These are phyloP conservation scores for Diaporthe citri DNA, from an alignment of 2,329 filamentous ascomycete genomes.

Conservation along the genomic window DNA sequence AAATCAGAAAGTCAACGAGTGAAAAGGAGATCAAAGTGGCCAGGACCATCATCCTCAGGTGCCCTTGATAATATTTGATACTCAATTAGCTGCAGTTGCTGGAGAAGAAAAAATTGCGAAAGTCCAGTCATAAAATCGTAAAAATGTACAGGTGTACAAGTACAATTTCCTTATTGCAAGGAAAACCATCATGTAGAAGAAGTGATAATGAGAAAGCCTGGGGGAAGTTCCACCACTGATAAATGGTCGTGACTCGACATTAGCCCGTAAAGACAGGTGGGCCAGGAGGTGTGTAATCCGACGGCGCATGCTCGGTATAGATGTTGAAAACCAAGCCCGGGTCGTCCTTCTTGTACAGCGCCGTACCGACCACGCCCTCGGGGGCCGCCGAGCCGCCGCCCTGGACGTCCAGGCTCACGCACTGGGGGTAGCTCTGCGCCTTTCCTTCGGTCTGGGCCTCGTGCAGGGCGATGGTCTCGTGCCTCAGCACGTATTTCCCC, in stretches of 20 bases:
- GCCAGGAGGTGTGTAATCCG: slow-evolving; percentile 46
- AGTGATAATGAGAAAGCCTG: neutral
- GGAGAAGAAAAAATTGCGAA: neutral
- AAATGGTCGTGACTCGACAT: neutral
- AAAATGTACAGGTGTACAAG: neutral
- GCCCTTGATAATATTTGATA: neutral
- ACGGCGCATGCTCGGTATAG: slow-evolving; percentile 39
- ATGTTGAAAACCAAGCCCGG: slow-evolving; percentile 46
- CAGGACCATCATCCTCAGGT: neutral
- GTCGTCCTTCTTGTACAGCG: slow-evolving; percentile 45
- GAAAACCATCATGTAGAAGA: neutral
- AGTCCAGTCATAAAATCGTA: neutral
- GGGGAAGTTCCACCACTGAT: neutral
- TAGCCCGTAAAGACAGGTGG: slow-evolving; percentile 43
- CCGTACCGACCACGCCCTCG: slow-evolving; percentile 42
- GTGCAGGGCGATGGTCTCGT: slow-evolving; percentile 66
- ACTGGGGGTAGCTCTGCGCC: slow-evolving; percentile 66
- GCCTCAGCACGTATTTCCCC: slow-evolving; percentile 65
- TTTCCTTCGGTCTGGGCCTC: slow-evolving; percentile 55
- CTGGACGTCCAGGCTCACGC: slow-evolving; percentile 69
- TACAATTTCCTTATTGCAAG: neutral
- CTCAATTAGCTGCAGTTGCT: neutral
- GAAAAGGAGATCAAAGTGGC: neutral
- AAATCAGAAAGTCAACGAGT: neutral
- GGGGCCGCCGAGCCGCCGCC: slow-evolving; percentile 55